Percentiles rank a stretch among this genome's conserved stretches.
phyloP scores from a whole-genome alignment of 768 basidiomycete genomes.

The Agrocybe chaxingu region DNA sequence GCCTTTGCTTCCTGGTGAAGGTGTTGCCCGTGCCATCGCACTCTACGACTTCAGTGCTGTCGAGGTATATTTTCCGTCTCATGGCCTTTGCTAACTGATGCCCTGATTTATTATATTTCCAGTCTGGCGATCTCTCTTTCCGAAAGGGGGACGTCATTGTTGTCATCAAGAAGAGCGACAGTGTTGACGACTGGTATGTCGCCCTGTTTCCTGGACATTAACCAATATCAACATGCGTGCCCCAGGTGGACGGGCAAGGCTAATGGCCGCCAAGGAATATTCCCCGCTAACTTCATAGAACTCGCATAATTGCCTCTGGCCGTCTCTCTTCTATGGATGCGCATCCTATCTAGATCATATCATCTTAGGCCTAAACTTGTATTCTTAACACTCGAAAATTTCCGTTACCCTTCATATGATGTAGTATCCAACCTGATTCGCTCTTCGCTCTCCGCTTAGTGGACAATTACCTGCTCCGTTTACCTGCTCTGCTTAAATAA shows the following conservation, averaged over 20 bases:
- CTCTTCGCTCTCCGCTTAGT: too few relatives aligned
- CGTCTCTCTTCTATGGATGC: background rate
- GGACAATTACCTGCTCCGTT: too few relatives aligned
- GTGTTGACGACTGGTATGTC: conserved; percentile 71
- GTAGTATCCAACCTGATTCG: too few relatives aligned
- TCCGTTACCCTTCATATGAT: too few relatives aligned
- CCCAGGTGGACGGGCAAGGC: conserved; percentile 78
- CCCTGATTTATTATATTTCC: conserved; percentile 7
- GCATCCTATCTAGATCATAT: background rate
- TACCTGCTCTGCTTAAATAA: too few relatives aligned
- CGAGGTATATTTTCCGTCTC: conserved; percentile 42
- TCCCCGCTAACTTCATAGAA: conserved; percentile 86
- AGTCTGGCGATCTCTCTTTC: conserved; percentile 77
- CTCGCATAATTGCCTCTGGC: conserved; percentile 30
- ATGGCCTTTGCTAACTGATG: background rate
- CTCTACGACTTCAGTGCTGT: conserved; percentile 71
- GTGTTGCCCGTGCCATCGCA: conserved; percentile 71
- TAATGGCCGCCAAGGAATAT: conserved; percentile 58
- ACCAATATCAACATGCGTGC: background rate
- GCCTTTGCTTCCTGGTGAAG: conserved; percentile 52
- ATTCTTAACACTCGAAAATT: too few relatives aligned
- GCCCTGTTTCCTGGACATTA: background rate
- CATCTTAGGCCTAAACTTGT: too few relatives aligned
- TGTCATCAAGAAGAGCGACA: conserved; percentile 66
- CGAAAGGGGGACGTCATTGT: conserved; percentile 71